A percentile compares a stretch with the other conserved stretches of the same genome.
phyloP scores from a whole-genome alignment of 345 rosid genomes.

The Noccaea caerulescens region DNA sequence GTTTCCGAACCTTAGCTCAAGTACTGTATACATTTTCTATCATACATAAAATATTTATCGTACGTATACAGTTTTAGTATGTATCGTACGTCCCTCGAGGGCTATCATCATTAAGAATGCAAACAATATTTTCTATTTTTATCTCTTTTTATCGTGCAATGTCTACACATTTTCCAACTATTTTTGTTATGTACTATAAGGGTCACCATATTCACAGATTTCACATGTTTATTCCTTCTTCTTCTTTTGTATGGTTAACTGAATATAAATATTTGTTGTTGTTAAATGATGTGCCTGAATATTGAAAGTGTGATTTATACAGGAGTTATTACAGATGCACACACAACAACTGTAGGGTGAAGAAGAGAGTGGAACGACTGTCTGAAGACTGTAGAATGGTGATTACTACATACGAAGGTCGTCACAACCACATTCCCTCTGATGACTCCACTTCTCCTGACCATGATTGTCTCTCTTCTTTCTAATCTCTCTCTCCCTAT shows the following conservation, averaged over 20 bases:
- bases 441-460: slow-evolving; percentile 86
- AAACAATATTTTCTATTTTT: slow-evolving; percentile 14
- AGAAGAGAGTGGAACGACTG: slow-evolving; percentile 93
- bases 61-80: slow-evolving; percentile 27
- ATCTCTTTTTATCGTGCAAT: slow-evolving; percentile 19
- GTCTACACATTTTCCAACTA: slow-evolving; percentile 36
- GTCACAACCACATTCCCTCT: slow-evolving; percentile 89
- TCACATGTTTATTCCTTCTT: neutral
- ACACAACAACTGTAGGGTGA: slow-evolving; percentile 83
- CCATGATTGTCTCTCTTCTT: slow-evolving; percentile 70
- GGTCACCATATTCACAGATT: slow-evolving; percentile 1
- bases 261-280: neutral
- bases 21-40: slow-evolving; percentile 20
- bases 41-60: neutral
- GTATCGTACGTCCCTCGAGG: slow-evolving; percentile 33
- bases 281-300: neutral
- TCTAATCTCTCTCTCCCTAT: slow-evolving; percentile 40
- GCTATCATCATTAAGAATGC: slow-evolving; percentile 23
- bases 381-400: slow-evolving; percentile 98
- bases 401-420: slow-evolving; percentile 96
- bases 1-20: slow-evolving; percentile 25
- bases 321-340: slow-evolving; percentile 96
- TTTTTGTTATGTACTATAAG: neutral
- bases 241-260: neutral
- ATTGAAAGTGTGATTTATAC: slow-evolving; percentile 23